Evolutionary conservation across 176 grass and related monocot species (phyloP), one percentile per base, ranked within the genome.

Genomic region (Musa acuminata): DNA sequence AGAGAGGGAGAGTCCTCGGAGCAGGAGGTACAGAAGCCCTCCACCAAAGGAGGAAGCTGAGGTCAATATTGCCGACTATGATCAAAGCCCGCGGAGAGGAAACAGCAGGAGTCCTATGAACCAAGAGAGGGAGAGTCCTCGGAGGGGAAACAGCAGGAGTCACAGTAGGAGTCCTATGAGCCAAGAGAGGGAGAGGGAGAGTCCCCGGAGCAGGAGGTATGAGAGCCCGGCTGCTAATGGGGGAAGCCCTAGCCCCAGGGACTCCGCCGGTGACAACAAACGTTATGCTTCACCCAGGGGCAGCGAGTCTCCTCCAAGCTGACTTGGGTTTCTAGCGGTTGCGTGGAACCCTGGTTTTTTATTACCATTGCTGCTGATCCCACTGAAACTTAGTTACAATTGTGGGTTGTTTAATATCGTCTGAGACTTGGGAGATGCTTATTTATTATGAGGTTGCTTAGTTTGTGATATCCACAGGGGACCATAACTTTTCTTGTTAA

Each of bases 181-280:
- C 5, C 85, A 65, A 7, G 69, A 80, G 43, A 64, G 59, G 59
- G 74, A 65, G 59, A 77, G 74, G 59, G 74, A 65, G 59, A 77
- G 74, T 1, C 74, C 74, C 11, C 67, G 43, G 6, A 63, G 52
- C 57, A 68, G 82, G 50, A 82, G 63, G 51, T 76, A 78, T 52
- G 20, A 4, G 7, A 99, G 95, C 78, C 90, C 95, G 52, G 84
- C 16, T 5, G 78, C 82, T 20, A 98, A 98, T 11, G 86, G 94
- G 11, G 73, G 76, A 16, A 93, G 88, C 68, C 90, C 75, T 6
- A 93, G 88, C 64, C 94, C 84, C 10, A 87, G 78, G 57, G 81
- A 79, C 43, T 53, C 76, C 9, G 74, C 79, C n/a, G 66, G 67
- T 51, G 87, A 89, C 19, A 81, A 78, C 49, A 79, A 89, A 27